A percentile compares a stretch with the other conserved stretches of the same genome.
Conservation (phyloP, 306 rosid genomes). For the Acacia melanoxylon region DNA sequence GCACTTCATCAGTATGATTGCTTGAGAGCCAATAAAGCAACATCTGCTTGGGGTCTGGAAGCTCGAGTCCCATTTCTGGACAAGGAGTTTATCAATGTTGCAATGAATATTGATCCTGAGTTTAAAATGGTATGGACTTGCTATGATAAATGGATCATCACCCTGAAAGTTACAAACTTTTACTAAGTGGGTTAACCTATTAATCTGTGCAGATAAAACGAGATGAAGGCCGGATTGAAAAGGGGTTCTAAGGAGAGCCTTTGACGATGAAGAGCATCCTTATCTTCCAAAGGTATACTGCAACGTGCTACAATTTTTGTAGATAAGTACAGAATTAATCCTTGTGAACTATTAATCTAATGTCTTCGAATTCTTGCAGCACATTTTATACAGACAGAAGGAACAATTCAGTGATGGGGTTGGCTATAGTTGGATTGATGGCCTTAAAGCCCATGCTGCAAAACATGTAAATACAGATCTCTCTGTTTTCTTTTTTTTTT, state of each 20-base stretch:
- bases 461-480: slow-evolving; percentile 56
- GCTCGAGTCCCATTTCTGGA: slow-evolving; percentile 94
- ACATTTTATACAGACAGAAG: slow-evolving; percentile 88
- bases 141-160: not conserved
- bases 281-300: slow-evolving; percentile 85
- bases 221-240: slow-evolving; percentile 84
- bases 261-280: slow-evolving; percentile 86
- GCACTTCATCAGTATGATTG: slow-evolving; percentile 92
- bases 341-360: slow-evolving; percentile 25
- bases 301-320: not conserved
- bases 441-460: slow-evolving; percentile 87
- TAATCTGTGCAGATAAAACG: slow-evolving; percentile 56
- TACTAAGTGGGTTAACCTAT: not conserved
- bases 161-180: not conserved
- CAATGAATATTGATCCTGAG: slow-evolving; percentile 89
- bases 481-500: not conserved
- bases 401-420: slow-evolving; percentile 99
- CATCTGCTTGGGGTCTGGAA: slow-evolving; percentile 97
- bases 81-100: slow-evolving; percentile 72
- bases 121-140: slow-evolving; percentile 60
- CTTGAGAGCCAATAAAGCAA: slow-evolving; percentile 84
- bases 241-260: slow-evolving; percentile 85
- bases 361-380: slow-evolving; percentile 52
- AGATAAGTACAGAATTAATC: not conserved
- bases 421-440: slow-evolving; percentile 98